Base-by-base conservation (phyloP, 192 early-diverging fungal species). In the Chytriomyces sp. region DNA sequence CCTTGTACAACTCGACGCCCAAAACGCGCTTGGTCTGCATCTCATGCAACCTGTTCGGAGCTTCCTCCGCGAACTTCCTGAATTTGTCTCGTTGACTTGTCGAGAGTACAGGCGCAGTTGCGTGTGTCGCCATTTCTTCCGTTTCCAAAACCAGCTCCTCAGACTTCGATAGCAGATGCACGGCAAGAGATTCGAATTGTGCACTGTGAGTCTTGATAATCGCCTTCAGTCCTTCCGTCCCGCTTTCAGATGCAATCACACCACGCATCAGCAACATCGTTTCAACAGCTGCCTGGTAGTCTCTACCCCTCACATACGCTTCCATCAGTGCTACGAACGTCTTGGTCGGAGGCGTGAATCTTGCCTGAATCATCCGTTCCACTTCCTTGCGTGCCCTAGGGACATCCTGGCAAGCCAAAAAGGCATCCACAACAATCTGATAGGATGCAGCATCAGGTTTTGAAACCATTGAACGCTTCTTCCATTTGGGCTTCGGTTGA, bases 351-450 rank as follows among this genome's bases (percentile, higher is more conserved):
- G 74, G 73, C n/a, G 40, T 36, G 40, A 66, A 59, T 12, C 38
- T 39, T 31, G 10, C 19, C 26, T 73, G 19, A 10, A 68, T 19
- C 76, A 81, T 81, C 3, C 70, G 62, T 17, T 57, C 12, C 17
- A 63, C 52, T 19, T 73, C 28, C 33, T 52, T 57, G 8, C 49
- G 39, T 19, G 80, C 80, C 17, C 53, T 28, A 4, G 56, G 39
- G 12, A 72, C 44, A n/a, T 71, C 39, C 25, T 57, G 61, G n/a
- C 63, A 74, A 5, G 28, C 39, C 22, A 78, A 56, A 34, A 65
- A 75, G 33, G 63, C 70, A 36, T 68, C 72, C n/a, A 81, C 30
- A 41, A 76, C 70, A 39, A 63, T 76, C n/a, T 28, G 40, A 63
- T 72, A 78, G n/a, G 30, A 40, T n/a, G 41, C 49, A 10, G 74